Evolutionary conservation across 1,284 basidiomycete species (phyloP).

Genomic region (Pascua guehoae): DNA sequence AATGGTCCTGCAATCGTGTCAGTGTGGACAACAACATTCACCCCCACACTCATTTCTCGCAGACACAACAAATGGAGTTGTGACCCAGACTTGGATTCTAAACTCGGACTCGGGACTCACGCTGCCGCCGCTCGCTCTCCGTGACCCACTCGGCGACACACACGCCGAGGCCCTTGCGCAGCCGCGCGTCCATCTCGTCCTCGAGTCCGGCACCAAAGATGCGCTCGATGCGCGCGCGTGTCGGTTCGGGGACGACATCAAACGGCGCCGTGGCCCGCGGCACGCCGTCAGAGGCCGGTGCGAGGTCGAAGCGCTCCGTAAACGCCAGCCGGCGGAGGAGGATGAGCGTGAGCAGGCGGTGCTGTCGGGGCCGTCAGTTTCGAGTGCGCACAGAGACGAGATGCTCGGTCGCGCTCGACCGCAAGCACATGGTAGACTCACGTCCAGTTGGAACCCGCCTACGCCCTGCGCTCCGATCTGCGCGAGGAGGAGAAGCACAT

Average conservation of each 20-base stretch:
- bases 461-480: slow-evolving; percentile 45
- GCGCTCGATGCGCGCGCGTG: slow-evolving; percentile 34
- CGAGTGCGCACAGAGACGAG: not conserved
- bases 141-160: slow-evolving; percentile 40
- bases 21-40: not conserved
- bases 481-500: slow-evolving; percentile 35
- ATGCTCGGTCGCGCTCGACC: not conserved
- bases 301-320: slow-evolving; percentile 27
- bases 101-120: slow-evolving; percentile 21
- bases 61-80: not conserved
- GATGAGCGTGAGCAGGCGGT: slow-evolving; percentile 38
- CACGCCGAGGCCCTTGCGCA: slow-evolving; percentile 40
- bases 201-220: slow-evolving; percentile 39
- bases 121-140: slow-evolving; percentile 30
- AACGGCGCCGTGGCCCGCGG: slow-evolving; percentile 34
- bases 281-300: not conserved
- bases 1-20: slow-evolving; percentile 28
- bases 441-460: slow-evolving; percentile 45
- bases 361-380: slow-evolving; percentile 22
- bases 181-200: slow-evolving; percentile 41
- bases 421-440: slow-evolving; percentile 18
- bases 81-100: not conserved
- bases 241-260: slow-evolving; percentile 36
- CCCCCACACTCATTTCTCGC: no score
- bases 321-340: slow-evolving; percentile 39